Evolutionary conservation across 225 moss, liverwort and hornwort species (phyloP), one percentile per base, ranked within the genome.

Genomic region (Pseudoscleropodium purum): DNA sequence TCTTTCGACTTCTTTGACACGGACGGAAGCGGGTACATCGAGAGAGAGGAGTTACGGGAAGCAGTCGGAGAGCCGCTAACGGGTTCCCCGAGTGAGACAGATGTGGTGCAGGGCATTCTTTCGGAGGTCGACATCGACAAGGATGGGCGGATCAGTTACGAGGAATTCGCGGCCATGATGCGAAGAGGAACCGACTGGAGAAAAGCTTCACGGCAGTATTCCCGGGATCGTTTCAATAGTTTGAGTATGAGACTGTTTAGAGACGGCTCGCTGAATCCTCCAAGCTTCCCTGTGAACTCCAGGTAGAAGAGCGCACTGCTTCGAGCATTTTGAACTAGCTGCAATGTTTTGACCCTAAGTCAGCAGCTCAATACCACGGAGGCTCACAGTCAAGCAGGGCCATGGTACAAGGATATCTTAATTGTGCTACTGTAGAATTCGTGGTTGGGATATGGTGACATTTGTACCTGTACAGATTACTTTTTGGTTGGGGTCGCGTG

Each of bases 131-230:
- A 98, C 85, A 91, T 88, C 16, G 98, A 98, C 64, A 97, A 95
- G 93, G 98, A 98, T 83, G 98, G 98, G 14, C 94, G 96, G 86
- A 98, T 98, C 62, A 98, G 97, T 72, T 98, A 95, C 29, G 98
- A 97, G 39, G 98, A 98, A 84, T 98, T 98, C 41, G 98, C 93
- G 29, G 91, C 86, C 26, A 98, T 98, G 98, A 98, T 98, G 98
- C 96, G 98, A 18, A 93, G 95, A 70, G 97, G 97, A 34, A 98
- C 97, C 2, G 97, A 97, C 85, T 97, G 97, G 97, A 96, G 97
- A 87, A 97, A 97, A 92, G 97, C 97, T 34, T 97, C 97, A 33
- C 92, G 97, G 72, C 97, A 96, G 39, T 97, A 97, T 68, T 97
- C 97, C 16, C 93, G 97, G 80, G 97, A 97, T 86, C 96, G 96